These are phyloP conservation scores for Dioszegia aurantiaca DNA, from an alignment of 768 basidiomycete genomes.

Conservation along the genomic window DNA sequence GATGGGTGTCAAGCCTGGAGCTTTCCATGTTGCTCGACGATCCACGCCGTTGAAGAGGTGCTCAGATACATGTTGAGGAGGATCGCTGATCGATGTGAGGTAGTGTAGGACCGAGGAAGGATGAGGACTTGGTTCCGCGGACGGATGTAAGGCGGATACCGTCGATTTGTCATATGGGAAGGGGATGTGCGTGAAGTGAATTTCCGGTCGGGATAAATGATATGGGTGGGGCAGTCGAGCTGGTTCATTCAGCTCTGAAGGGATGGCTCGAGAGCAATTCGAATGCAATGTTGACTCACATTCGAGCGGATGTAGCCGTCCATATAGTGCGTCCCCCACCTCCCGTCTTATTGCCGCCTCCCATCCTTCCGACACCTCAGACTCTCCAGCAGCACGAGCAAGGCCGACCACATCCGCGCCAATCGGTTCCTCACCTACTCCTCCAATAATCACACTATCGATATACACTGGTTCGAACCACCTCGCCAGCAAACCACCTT, in stretches of 20 bases:
- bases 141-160: slow-evolving; percentile 19
- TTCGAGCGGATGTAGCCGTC: slow-evolving; percentile 55
- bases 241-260: slow-evolving; percentile 14
- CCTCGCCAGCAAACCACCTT: slow-evolving; percentile 70
- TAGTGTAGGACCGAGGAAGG: slow-evolving; percentile 24
- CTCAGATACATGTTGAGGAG: neutral
- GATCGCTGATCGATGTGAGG: slow-evolving; percentile 14
- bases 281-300: slow-evolving; percentile 26
- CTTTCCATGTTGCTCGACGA: slow-evolving; percentile 25
- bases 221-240: slow-evolving; percentile 57
- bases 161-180: slow-evolving; percentile 62
- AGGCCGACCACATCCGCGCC: slow-evolving; percentile 9
- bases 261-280: neutral
- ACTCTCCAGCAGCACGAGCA: neutral
- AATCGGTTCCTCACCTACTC: slow-evolving; percentile 57
- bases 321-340: slow-evolving; percentile 67
- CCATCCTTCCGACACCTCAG: slow-evolving; percentile 56
- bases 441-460: slow-evolving; percentile 67
- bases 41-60: slow-evolving; percentile 28
- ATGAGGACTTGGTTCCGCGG: slow-evolving; percentile 37
- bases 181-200: slow-evolving; percentile 62
- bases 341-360: slow-evolving; percentile 58
- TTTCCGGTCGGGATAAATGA: slow-evolving; percentile 56
- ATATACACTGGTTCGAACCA: slow-evolving; percentile 67
- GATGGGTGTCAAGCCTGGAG: slow-evolving; percentile 22